Conservation (phyloP, 345 rosid species). For the Hibiscus tridactylites region DNA sequence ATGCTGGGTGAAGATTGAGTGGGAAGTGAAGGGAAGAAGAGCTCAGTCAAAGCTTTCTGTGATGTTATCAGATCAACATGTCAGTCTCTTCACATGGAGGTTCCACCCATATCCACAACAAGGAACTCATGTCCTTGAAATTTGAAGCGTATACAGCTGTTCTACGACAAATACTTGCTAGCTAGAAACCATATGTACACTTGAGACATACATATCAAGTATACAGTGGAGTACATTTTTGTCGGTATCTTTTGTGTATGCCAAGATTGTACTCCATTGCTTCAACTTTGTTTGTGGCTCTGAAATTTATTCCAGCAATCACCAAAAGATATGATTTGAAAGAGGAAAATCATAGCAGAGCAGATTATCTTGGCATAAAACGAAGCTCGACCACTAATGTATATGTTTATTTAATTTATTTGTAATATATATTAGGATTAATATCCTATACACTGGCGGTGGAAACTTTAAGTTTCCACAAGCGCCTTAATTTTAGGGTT, state of each 20-base stretch:
- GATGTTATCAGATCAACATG: slow-evolving; percentile 46
- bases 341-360: not conserved
- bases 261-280: not conserved
- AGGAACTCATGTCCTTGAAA: slow-evolving; percentile 21
- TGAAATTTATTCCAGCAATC: not conserved
- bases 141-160: slow-evolving; percentile 1
- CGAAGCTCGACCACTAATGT: no score
- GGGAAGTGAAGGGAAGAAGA: no score
- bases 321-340: not conserved
- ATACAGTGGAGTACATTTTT: no score
- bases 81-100: slow-evolving; percentile 65
- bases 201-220: no score
- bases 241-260: no score
- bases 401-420: no score
- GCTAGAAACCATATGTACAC: not conserved
- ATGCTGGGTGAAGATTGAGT: no score
- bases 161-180: not conserved
- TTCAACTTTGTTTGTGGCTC: not conserved
- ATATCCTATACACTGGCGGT: no score
- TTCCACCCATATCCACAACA: slow-evolving; percentile 53
- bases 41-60: no score
- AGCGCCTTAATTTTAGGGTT: no score
- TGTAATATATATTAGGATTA: no score
- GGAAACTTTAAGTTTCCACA: no score
- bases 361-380: not conserved